phyloP scores from a whole-genome alignment of 2,329 filamentous ascomycete genomes.

The Verticillium klebahnii region DNA sequence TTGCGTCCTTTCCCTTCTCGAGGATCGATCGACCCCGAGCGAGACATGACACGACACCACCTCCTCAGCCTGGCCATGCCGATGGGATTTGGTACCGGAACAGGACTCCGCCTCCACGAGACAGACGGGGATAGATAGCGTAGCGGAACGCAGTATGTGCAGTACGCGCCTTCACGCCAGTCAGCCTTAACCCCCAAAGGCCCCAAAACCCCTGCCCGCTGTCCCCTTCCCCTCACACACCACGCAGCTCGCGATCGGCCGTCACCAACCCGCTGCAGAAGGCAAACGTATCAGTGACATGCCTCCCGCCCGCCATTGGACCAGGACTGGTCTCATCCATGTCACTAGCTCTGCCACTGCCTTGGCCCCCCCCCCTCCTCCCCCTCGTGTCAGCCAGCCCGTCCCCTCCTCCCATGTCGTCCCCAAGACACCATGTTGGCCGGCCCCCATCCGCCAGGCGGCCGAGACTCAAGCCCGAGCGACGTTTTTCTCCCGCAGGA shows the following conservation, averaged over 20 bases:
- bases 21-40: neutral
- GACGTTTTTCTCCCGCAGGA: too few species aligned
- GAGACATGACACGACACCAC: neutral
- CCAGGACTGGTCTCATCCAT: neutral
- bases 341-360: neutral
- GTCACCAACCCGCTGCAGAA: neutral
- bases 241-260: neutral
- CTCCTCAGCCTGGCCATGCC: neutral
- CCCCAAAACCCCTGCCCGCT: neutral
- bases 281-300: neutral
- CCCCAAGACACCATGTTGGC: too few species aligned
- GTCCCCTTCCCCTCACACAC: neutral
- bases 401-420: neutral
- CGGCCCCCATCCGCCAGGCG: too few species aligned
- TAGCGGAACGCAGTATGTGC: neutral
- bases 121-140: neutral
- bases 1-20: neutral
- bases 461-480: too few species aligned
- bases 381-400: neutral
- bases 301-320: neutral
- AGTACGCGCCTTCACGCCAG: neutral
- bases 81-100: neutral
- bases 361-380: neutral
- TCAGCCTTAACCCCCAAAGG: neutral
- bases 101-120: neutral